phyloP scores from a whole-genome alignment of 2,329 filamentous ascomycete species.

The Aureobasidium sp. region DNA sequence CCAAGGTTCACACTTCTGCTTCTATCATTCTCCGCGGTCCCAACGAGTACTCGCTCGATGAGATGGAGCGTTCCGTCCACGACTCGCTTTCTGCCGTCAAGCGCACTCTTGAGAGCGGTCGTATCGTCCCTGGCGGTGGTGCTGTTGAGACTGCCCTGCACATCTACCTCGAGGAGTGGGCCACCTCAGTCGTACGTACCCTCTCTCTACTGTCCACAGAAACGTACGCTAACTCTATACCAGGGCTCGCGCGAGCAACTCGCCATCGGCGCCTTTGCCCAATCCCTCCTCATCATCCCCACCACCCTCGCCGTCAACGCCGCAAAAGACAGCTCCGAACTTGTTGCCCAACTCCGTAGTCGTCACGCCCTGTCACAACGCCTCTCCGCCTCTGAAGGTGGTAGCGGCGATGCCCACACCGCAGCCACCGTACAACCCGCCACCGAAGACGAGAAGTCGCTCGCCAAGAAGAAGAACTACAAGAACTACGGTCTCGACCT shows the following conservation, averaged over 20 bases:
- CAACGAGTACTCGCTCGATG: conserved; percentile 94
- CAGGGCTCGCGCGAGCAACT: conserved; percentile 89
- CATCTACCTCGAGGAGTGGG: conserved; percentile 98
- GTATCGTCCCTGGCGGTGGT: conserved; percentile 91
- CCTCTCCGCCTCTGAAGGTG: conserved; percentile 51
- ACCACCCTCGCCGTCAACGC: conserved; percentile 97
- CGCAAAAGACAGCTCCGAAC: conserved; percentile 90
- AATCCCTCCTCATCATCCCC: conserved; percentile 86
- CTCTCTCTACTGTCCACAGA: not conserved
- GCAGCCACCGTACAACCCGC: conserved; percentile 19
- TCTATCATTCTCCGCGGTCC: conserved; percentile 93
- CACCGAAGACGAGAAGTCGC: conserved; percentile 77
- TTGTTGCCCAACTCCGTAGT: conserved; percentile 90
- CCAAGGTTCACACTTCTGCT: conserved; percentile 81
- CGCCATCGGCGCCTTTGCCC: conserved; percentile 94
- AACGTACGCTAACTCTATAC: conserved; percentile 6
- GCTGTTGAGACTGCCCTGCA: conserved; percentile 98
- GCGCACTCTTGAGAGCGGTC: conserved; percentile 91
- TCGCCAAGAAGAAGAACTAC: conserved; percentile 93
- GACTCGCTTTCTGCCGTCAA: conserved; percentile 96
- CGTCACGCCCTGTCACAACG: conserved; percentile 92
- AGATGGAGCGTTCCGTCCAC: conserved; percentile 98
- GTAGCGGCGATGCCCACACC: conserved; percentile 21
- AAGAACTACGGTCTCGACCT: conserved; percentile 97
- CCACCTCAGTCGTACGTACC: conserved; percentile 73